phyloP scores from a whole-genome alignment of 805 yeast genomes.

The Nakazawaea ernobii region DNA sequence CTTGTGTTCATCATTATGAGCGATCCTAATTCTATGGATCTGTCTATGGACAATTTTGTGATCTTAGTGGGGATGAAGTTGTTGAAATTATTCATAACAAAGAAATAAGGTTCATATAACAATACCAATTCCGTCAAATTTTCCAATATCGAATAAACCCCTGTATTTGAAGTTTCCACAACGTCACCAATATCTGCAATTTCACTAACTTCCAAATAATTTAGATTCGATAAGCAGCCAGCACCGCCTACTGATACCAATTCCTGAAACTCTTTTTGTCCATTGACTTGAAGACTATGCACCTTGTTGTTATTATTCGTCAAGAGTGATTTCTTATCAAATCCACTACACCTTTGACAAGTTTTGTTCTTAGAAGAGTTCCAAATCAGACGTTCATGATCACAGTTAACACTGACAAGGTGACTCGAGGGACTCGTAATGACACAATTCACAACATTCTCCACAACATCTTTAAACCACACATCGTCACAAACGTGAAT shows the following conservation, averaged over 20 bases:
- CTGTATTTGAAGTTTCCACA: not conserved
- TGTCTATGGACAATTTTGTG: not conserved
- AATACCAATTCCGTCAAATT: not conserved
- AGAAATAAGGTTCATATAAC: conserved; percentile 2
- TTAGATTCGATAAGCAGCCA: conserved; percentile 12
- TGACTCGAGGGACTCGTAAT: not conserved
- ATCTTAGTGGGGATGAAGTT: not conserved
- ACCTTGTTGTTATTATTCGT: not conserved
- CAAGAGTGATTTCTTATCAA: not conserved
- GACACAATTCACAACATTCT: not conserved
- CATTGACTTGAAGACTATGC: not conserved
- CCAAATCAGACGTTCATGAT: conserved; percentile 7
- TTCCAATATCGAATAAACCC: not conserved
- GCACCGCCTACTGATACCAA: not conserved
- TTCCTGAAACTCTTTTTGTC: not conserved
- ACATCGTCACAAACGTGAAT: conserved; percentile 1
- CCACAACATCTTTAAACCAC: conserved; percentile 7
- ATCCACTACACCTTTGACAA: conserved; percentile 2
- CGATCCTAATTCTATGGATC: not conserved
- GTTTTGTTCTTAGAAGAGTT: not conserved
- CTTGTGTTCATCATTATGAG: not conserved
- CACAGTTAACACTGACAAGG: not conserved
- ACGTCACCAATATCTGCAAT: conserved; percentile 10
- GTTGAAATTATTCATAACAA: conserved; percentile 1
- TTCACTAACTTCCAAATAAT: conserved; percentile 11